Conservation (phyloP, 1,284 basidiomycete species). For the Moesziomyces sp. region DNA sequence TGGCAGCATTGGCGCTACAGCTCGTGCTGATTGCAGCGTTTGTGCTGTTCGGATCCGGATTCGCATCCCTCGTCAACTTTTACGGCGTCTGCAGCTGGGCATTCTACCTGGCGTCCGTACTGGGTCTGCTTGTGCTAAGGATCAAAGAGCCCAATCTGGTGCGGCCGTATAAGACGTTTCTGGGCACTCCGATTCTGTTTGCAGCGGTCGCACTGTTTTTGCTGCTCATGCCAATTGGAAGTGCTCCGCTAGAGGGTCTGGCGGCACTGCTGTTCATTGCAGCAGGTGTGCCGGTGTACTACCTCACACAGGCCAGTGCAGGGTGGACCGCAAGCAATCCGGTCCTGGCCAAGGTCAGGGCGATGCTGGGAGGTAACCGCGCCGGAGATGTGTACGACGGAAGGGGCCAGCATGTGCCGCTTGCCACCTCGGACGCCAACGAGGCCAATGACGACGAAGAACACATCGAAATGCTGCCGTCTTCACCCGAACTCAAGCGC, state of each 20-base stretch:
- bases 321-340: constrained; percentile 13
- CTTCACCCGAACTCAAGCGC: constrained; percentile 1
- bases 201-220: constrained; percentile 91
- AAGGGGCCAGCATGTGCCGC: constrained; percentile 28
- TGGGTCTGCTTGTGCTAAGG: constrained; percentile 86
- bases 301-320: constrained; percentile 47
- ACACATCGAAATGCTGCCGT: constrained; percentile 54
- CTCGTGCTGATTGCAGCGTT: constrained; percentile 72
- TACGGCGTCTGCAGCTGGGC: constrained; percentile 71
- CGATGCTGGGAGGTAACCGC: constrained; percentile 1
- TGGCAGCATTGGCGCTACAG: constrained; percentile 52
- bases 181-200: constrained; percentile 88
- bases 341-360: constrained; percentile 7
- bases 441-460: constrained; percentile 44
- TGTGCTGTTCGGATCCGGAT: constrained; percentile 67
- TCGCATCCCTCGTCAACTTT: constrained; percentile 68
- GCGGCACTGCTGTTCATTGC: constrained; percentile 58
- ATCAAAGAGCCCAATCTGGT: constrained; percentile 90
- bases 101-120: constrained; percentile 69
- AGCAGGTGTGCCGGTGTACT: constrained; percentile 60
- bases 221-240: constrained; percentile 92
- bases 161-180: constrained; percentile 77
- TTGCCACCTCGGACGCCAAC: constrained; percentile 15
- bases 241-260: constrained; percentile 80
- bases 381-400: constrained; percentile 9